Percentiles rank a stretch among this genome's conserved stretches.
Evolutionary conservation across 352 stramenopile species (phyloP).

Genomic region (Phytophthora cryptogea): DNA sequence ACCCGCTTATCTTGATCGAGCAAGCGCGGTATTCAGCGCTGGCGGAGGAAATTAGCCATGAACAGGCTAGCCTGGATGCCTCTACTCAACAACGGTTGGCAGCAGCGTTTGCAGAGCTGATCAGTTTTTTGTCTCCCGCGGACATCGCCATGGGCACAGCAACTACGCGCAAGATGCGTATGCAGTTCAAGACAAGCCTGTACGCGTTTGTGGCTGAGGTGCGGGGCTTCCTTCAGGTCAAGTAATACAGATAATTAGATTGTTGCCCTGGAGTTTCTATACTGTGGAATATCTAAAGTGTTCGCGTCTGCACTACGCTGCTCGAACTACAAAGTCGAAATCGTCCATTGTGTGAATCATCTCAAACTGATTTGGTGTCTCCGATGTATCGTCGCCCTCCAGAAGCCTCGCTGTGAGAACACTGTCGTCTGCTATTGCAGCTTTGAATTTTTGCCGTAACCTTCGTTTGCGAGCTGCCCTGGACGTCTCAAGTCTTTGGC

Average conservation of each 20-base stretch:
- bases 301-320: conserved; percentile 9
- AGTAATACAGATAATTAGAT: conserved; percentile 39
- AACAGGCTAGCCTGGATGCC: conserved; percentile 48
- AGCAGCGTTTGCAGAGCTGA: conserved; percentile 67
- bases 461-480: conserved; percentile 25
- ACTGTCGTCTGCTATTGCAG: conserved; percentile 30
- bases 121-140: conserved; percentile 60
- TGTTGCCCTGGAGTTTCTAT: conserved; percentile 8
- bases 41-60: conserved; percentile 63
- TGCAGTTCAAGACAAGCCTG: conserved; percentile 81
- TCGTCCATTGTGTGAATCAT: conserved; percentile 30
- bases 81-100: conserved; percentile 57
- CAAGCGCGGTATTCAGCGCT: conserved; percentile 71
- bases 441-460: conserved; percentile 41
- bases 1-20: conserved; percentile 83
- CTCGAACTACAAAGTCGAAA: conserved; percentile 37
- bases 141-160: conserved; percentile 66
- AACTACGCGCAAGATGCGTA: conserved; percentile 70
- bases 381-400: conserved; percentile 23
- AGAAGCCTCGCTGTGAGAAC: conserved; percentile 48
- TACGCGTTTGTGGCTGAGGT: conserved; percentile 84
- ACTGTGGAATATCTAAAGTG: neutral
- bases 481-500: conserved; percentile 37
- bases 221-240: conserved; percentile 83
- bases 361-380: conserved; percentile 7